Base-by-base conservation (phyloP, 164 flowering plant species). In the Pachysandra terminalis region DNA sequence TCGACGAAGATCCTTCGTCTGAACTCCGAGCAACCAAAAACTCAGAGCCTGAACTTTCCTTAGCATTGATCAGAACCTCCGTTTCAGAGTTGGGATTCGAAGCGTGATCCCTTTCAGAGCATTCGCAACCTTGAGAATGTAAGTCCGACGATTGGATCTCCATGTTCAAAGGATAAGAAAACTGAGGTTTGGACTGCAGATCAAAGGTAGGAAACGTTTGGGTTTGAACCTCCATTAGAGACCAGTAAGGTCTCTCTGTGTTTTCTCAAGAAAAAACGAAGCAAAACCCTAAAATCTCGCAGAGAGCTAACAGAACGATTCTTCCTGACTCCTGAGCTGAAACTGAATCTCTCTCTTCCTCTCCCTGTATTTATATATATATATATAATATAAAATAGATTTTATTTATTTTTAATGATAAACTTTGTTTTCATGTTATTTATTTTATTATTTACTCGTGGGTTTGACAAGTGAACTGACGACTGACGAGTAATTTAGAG, bases 201-300 rank as follows among this genome's bases (percentile, higher is more conserved):
- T 16, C n/a, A 25, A 26, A 52, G 32, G 32, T 54, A 17, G 37
- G 26, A 48, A 26, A 9, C 45, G 64, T 4, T 48, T 51, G 64
- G 16, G 49, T 14, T 61, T 68, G 65, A 0, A 61, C 59, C 71
- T 54, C 60, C 71, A 52, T 61, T 24, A 25, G 23, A 53, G 58
- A 40, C 5, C 40, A 17, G 15, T 21, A n/a, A 17, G 17, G 17
- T 27, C 14, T n/a, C 55, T 24, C 32, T 53, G 19, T 0, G 19
- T 10, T n/a, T 19, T n/a, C 28, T 9, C 16, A 26, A 16, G 23
- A 19, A 64, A 17, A 22, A 17, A 62, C 14, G 5, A 2, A 22
- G 14, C 13, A 23, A 62, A 40, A 41, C 52, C 53, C 65, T 41
- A 62, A 26, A 28, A 23, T 0, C 17, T 45, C 17, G 51, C 16